Evolutionary conservation across 805 yeast species (phyloP).

Genomic region (Candida alai): DNA sequence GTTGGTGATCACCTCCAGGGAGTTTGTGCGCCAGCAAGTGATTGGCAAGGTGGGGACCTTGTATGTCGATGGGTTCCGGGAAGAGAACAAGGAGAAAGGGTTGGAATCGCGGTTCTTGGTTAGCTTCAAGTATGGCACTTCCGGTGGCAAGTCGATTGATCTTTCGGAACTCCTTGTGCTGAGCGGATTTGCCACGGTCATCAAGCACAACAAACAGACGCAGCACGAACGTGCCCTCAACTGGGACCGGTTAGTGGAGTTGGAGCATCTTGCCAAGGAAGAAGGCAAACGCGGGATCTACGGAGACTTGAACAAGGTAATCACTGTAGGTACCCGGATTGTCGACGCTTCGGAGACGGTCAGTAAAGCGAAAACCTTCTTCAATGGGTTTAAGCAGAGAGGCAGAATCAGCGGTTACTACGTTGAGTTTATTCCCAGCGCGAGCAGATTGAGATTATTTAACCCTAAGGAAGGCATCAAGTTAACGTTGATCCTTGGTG

Average conservation of each 20-base stretch:
- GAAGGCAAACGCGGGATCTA: constrained; percentile 58
- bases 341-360: constrained; percentile 79
- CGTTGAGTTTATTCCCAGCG: constrained; percentile 70
- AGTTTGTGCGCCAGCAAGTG: constrained; percentile 61
- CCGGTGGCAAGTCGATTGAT: too few species aligned
- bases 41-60: constrained; percentile 71
- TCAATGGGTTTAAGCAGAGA: constrained; percentile 66
- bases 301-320: constrained; percentile 42
- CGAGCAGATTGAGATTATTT: constrained; percentile 60
- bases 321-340: constrained; percentile 54
- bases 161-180: constrained; percentile 58
- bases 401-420: constrained; percentile 56
- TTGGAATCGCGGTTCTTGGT: constrained; percentile 67
- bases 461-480: constrained; percentile 71
- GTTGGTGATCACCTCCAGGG: constrained; percentile 64
- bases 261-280: constrained; percentile 57
- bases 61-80: constrained; percentile 60
- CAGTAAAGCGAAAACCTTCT: constrained; percentile 68
- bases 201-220: constrained; percentile 72
- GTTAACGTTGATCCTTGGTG: constrained; percentile 72
- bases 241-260: constrained; percentile 75
- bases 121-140: constrained; percentile 49
- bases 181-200: constrained; percentile 72
- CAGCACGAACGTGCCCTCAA: constrained; percentile 61
- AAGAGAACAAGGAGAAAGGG: constrained; percentile 49